These are phyloP conservation scores for Sclerotiophoma versabilis DNA, from an alignment of 2,329 filamentous ascomycete genomes.

Conservation along the genomic window DNA sequence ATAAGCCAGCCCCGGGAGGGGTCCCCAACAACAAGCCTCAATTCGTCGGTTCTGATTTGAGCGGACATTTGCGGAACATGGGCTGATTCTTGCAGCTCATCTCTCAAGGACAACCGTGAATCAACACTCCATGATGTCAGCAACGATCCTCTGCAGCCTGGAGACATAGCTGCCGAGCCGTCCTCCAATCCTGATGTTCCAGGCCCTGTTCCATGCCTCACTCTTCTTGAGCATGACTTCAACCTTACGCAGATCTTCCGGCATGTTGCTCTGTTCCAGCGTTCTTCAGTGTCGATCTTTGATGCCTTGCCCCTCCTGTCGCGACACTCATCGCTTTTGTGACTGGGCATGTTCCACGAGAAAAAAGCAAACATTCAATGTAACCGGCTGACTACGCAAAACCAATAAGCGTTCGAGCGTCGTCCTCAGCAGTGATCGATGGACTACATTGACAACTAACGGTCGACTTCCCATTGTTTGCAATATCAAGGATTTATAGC, in stretches of 20 bases:
- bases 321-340: conserved; percentile 1
- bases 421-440: background rate
- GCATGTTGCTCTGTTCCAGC: background rate
- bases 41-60: conserved; percentile 39
- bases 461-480: background rate
- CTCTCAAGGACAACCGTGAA: conserved; percentile 24
- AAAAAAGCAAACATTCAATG: conserved; percentile 5
- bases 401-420: background rate
- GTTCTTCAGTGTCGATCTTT: background rate
- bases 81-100: conserved; percentile 46
- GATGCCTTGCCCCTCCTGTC: background rate
- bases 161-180: conserved; percentile 7
- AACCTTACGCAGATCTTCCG: conserved; percentile 2
- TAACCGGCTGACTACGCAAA: background rate
- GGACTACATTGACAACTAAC: background rate
- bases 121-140: conserved; percentile 41
- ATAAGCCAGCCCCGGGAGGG: conserved; percentile 37
- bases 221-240: conserved; percentile 16
- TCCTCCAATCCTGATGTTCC: conserved; percentile 9
- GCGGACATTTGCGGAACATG: conserved; percentile 43
- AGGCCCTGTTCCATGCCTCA: conserved; percentile 26
- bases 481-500: too few species aligned
- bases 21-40: background rate
- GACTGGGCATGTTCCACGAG: background rate
- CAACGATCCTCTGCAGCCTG: conserved; percentile 29